A percentile compares a stretch with the other conserved stretches of the same genome.
Conservation (phyloP, 1,139 yeast genomes). For the Nakaseomyces bracarensis region DNA sequence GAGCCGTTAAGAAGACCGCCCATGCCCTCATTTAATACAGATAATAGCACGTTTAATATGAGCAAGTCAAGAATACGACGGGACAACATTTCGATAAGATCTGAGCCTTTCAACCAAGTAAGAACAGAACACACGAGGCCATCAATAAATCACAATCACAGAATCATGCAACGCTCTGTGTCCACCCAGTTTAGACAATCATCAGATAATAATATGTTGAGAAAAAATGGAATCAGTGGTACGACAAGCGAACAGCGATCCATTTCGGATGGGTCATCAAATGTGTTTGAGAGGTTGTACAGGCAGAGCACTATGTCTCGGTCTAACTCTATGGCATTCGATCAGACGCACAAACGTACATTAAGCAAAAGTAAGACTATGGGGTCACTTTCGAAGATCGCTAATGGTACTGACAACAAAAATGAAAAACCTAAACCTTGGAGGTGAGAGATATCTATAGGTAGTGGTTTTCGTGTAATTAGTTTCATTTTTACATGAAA, state of each 20-base stretch:
- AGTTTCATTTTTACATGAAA: too few species aligned
- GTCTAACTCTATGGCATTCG: slow-evolving; percentile 11
- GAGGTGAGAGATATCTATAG: too few species aligned
- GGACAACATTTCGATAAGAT: neutral
- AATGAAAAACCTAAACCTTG: neutral
- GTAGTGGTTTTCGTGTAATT: too few species aligned
- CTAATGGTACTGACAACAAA: neutral
- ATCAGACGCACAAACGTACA: neutral
- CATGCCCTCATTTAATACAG: neutral
- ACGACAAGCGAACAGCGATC: neutral
- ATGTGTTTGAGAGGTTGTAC: slow-evolving; percentile 15
- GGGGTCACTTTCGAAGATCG: neutral
- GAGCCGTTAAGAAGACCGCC: neutral
- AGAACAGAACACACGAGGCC: too few species aligned
- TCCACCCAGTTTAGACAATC: neutral
- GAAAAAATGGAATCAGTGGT: neutral
- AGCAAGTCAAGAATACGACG: neutral
- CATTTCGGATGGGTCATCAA: slow-evolving; percentile 4
- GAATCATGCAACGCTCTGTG: neutral
- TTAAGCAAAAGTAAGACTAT: neutral
- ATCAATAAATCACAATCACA: too few species aligned
- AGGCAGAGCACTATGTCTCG: slow-evolving; percentile 15
- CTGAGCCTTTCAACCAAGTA: too few species aligned
- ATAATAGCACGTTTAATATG: neutral
- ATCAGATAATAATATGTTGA: neutral